Evolutionary conservation across 1,284 basidiomycete species (phyloP).

Genomic region (Lentinula novae-zelandiae): DNA sequence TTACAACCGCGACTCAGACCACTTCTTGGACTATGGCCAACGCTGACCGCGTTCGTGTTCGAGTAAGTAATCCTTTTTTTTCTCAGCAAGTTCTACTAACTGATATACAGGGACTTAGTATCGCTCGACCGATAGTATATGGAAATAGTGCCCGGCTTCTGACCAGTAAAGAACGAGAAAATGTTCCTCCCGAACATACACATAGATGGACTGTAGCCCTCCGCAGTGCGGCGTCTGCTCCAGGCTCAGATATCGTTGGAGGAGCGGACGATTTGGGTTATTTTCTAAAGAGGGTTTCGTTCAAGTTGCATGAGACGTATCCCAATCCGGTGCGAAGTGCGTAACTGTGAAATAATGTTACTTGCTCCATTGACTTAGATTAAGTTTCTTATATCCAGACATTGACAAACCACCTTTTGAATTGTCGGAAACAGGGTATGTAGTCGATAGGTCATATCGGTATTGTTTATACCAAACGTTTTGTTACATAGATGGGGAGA

Average conservation of each 20-base stretch:
- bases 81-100: slow-evolving; percentile 15
- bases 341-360: slow-evolving; percentile 23
- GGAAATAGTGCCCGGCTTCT: slow-evolving; percentile 92
- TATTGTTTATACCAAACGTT: neutral
- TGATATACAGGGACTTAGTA: slow-evolving; percentile 71
- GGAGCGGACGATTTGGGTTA: slow-evolving; percentile 86
- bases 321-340: slow-evolving; percentile 85
- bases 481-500: slow-evolving; percentile 85
- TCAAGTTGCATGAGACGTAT: slow-evolving; percentile 98
- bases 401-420: slow-evolving; percentile 93
- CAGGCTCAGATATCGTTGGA: slow-evolving; percentile 70
- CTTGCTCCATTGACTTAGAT: neutral
- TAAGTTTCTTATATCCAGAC: slow-evolving; percentile 41
- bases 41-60: slow-evolving; percentile 68
- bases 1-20: slow-evolving; percentile 12
- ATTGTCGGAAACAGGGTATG: slow-evolving; percentile 89
- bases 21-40: slow-evolving; percentile 39
- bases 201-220: slow-evolving; percentile 98
- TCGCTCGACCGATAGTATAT: slow-evolving; percentile 91
- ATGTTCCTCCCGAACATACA: slow-evolving; percentile 73
- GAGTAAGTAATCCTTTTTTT: slow-evolving; percentile 43
- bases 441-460: neutral
- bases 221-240: slow-evolving; percentile 68
- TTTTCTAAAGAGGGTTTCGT: slow-evolving; percentile 92
- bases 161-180: slow-evolving; percentile 70